These are phyloP conservation scores for Verticillium zaregamsianum DNA, from an alignment of 2,329 filamentous ascomycete species.

Conservation along the genomic window DNA sequence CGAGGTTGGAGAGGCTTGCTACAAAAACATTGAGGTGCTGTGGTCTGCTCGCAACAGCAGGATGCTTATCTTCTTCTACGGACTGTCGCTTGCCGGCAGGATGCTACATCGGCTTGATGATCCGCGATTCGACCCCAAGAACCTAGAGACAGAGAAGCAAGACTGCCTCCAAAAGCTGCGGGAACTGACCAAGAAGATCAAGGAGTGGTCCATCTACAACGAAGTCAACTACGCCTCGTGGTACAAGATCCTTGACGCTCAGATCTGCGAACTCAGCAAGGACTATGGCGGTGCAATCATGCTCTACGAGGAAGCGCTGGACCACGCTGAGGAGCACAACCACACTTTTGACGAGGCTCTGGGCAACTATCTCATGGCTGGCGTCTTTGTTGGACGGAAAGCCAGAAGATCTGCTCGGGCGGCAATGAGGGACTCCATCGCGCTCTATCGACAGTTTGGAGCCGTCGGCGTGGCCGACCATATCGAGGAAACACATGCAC, in stretches of 20 bases:
- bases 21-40: constrained; percentile 42
- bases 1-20: constrained; percentile 48
- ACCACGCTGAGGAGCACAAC: constrained; percentile 65
- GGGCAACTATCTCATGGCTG: constrained; percentile 69
- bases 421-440: constrained; percentile 63
- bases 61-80: constrained; percentile 56
- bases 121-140: constrained; percentile 36
- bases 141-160: constrained; percentile 36
- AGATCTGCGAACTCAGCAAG: constrained; percentile 58
- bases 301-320: constrained; percentile 66
- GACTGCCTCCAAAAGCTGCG: constrained; percentile 50
- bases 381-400: constrained; percentile 61
- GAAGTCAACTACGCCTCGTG: constrained; percentile 69
- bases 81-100: constrained; percentile 50
- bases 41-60: constrained; percentile 59
- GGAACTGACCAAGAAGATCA: constrained; percentile 55
- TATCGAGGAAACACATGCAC: constrained; percentile 64
- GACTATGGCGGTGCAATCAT: constrained; percentile 56
- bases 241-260: constrained; percentile 64
- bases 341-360: constrained; percentile 70
- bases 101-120: constrained; percentile 46
- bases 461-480: constrained; percentile 65
- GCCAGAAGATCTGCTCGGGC: constrained; percentile 65
- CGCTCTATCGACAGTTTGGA: constrained; percentile 64
- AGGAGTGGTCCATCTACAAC: constrained; percentile 59